Evolutionary conservation across 352 stramenopile species (phyloP).

Genomic region (Phytophthora hibernalis): DNA sequence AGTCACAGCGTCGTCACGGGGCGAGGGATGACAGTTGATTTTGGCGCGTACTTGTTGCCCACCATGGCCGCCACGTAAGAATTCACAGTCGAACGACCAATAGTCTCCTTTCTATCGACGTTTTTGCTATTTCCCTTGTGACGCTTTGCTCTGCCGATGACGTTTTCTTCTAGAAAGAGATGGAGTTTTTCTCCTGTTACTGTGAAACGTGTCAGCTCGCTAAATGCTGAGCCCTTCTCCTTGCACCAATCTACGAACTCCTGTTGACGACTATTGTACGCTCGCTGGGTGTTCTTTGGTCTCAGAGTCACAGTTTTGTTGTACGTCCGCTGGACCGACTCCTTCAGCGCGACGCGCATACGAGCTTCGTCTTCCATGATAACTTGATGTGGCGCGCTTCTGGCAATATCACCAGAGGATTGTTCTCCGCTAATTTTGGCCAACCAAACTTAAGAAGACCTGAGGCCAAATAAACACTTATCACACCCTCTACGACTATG

Average conservation of each 20-base stretch:
- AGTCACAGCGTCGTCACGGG: constrained; percentile 2
- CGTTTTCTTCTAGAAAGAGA: background rate
- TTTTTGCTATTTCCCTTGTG: background rate
- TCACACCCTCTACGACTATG: no score
- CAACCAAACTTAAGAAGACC: no score
- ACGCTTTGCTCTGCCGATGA: background rate
- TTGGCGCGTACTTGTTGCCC: background rate
- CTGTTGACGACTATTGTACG: no score
- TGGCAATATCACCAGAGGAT: no score
- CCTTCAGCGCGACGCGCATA: background rate
- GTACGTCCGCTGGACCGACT: background rate
- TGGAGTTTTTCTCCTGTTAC: background rate
- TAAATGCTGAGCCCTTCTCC: background rate
- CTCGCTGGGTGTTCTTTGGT: background rate
- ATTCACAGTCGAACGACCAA: background rate
- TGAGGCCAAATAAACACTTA: no score
- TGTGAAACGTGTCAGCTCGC: background rate
- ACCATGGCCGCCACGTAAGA: constrained; percentile 1
- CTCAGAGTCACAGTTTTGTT: background rate
- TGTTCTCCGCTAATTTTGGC: no score
- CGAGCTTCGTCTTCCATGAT: no score
- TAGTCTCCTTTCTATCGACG: background rate
- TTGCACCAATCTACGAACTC: background rate
- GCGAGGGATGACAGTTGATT: background rate
- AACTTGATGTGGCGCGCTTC: no score